Percentiles rank a stretch among this genome's conserved stretches.
These are phyloP conservation scores for Cyclotella choctawhatcheeana DNA, from an alignment of 108 stramenopile genomes.

Conservation along the genomic window DNA sequence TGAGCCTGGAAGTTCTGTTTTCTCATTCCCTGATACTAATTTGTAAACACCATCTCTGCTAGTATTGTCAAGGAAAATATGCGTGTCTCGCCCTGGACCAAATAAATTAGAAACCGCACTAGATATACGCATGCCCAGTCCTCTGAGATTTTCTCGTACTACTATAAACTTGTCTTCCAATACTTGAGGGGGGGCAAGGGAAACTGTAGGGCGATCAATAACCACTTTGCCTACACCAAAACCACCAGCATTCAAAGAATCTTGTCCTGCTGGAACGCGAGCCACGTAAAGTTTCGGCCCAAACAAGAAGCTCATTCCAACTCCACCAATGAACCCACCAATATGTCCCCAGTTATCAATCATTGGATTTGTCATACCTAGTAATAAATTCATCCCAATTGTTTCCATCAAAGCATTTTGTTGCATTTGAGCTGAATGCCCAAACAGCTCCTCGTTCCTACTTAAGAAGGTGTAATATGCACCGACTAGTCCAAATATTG, in stretches of 20 bases:
- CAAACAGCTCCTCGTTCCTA: conserved; percentile 67
- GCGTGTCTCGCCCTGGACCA: background rate
- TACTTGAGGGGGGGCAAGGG: conserved; percentile 24
- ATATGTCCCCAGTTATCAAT: conserved; percentile 89
- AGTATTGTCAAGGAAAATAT: conserved; percentile 9
- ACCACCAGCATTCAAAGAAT: conserved; percentile 24
- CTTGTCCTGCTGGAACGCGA: conserved; percentile 63
- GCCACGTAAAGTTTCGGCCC: conserved; percentile 74
- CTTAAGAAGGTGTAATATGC: conserved; percentile 75
- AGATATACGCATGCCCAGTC: conserved; percentile 19
- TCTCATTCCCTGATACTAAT: conserved; percentile 6
- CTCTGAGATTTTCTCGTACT: conserved; percentile 22
- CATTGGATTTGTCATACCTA: conserved; percentile 50
- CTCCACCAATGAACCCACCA: conserved; percentile 72
- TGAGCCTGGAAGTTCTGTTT: conserved; percentile 13
- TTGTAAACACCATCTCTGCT: conserved; percentile 19
- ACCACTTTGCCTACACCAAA: conserved; percentile 16
- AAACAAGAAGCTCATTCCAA: conserved; percentile 76
- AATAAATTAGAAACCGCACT: conserved; percentile 10
- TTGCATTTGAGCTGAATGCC: conserved; percentile 40
- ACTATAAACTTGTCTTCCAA: conserved; percentile 23
- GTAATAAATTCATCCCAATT: conserved; percentile 48
- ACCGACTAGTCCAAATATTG: conserved; percentile 84
- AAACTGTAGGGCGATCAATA: conserved; percentile 38
- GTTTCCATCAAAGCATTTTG: conserved; percentile 43